Base-by-base conservation (phyloP, 495 filamentous ascomycete species). In the Penicillium goetzii region DNA sequence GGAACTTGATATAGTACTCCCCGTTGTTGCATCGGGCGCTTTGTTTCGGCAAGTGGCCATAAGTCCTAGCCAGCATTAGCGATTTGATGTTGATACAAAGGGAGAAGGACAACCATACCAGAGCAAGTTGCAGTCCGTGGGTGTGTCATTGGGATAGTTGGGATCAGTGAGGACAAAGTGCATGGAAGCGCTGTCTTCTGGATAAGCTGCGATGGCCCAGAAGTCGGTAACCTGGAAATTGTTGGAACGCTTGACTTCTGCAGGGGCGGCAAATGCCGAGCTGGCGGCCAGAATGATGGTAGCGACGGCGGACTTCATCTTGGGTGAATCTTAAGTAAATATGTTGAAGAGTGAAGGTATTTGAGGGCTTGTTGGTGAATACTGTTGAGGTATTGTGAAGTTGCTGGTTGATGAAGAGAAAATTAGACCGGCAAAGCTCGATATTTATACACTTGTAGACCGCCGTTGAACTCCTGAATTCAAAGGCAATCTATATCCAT, bases 81-180 rank as follows among this genome's bases (percentile, higher is more conserved):
- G 30, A 21, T 60, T 30, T 53, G 8, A 25, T 4, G 21, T 30
- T 12, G 1, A 33, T 41, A 17, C 9, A 51, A 19, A 28, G 14
- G 32, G 26, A 10, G 11, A 41, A 25, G n/a, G 9, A 15, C 3
- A 11, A 59, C 61, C 50, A 47, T 59, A 74, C 72, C 72, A 74
- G 36, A 66, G 59, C 12, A 71, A n/a, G 15, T 74, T 69, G 60
- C 72, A 74, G 21, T 72, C 66, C 0, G 67, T 67, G 2, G 70
- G 70, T 2, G 72, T 72, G n/a, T 74, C 72, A 45, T 68, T 51
- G 3, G 70, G 66, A 41, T 72, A 73, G 50, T 69, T 69, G 12
- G 66, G 38, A 36, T 71, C 68, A 4, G 68, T 72, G 15, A 71
- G 36, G 23, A 62, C 36, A 23, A 74, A 72, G 47, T 69, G 62